Evolutionary conservation across 768 basidiomycete species (phyloP).

Genomic region (Hygrophorus russula): DNA sequence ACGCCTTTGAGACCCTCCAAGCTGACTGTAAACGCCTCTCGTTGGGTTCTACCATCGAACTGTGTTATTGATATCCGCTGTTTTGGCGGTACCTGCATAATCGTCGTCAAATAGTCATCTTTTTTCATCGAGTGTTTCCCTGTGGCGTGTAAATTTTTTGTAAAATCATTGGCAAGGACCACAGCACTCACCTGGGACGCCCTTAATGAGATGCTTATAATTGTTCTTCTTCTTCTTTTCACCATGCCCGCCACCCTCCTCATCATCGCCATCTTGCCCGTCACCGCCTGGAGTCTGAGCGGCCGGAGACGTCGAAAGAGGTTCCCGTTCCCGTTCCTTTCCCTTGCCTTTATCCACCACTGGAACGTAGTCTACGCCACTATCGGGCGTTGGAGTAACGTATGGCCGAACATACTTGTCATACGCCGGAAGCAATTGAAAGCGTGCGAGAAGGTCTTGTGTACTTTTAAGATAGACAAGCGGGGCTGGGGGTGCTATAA

Average conservation of each 20-base stretch:
- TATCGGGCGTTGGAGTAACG: constrained; percentile 20
- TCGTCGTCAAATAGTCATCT: constrained; percentile 56
- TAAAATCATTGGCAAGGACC: constrained; percentile 1
- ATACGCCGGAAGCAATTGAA: constrained; percentile 63
- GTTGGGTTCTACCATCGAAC: constrained; percentile 58
- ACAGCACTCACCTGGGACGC: constrained; percentile 48
- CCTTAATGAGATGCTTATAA: constrained; percentile 70
- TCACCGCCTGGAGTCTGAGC: constrained; percentile 21
- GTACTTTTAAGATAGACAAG: constrained; percentile 56
- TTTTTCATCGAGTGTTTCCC: constrained; percentile 78
- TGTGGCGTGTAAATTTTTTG: constrained; percentile 15
- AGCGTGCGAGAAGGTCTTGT: constrained; percentile 66
- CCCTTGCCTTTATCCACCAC: constrained; percentile 40
- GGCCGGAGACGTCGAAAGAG: constrained; percentile 11
- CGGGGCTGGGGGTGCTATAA: constrained; percentile 24
- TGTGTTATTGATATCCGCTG: constrained; percentile 50
- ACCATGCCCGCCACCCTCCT: constrained; percentile 40
- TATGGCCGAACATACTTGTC: constrained; percentile 69
- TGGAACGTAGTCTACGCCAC: constrained; percentile 13
- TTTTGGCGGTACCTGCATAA: constrained; percentile 62
- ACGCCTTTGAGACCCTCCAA: constrained; percentile 67
- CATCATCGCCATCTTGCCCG: constrained; percentile 31
- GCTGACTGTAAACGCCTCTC: constrained; percentile 64
- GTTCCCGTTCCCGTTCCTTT: constrained; percentile 24
- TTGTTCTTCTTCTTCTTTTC: constrained; percentile 70